A percentile compares a stretch with the other conserved stretches of the same genome.
phyloP scores from a whole-genome alignment of 2,329 filamentous ascomycete genomes.

The Aspergillaceae sp. region DNA sequence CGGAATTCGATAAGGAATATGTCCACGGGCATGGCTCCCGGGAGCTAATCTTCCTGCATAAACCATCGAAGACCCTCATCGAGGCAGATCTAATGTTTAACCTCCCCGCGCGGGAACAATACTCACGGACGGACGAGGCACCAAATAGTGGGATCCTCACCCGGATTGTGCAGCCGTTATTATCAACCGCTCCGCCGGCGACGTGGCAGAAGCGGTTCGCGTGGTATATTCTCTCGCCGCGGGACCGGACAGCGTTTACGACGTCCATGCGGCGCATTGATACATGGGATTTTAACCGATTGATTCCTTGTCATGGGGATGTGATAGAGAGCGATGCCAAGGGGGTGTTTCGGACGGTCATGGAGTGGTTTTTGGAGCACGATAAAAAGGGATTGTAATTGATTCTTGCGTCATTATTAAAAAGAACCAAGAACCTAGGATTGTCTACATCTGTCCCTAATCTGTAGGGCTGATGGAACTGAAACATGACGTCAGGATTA shows the following conservation, averaged over 20 bases:
- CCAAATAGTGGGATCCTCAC: conserved; percentile 52
- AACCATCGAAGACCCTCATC: conserved; percentile 69
- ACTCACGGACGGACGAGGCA: conserved; percentile 48
- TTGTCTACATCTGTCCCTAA: background rate
- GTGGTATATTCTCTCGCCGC: conserved; percentile 62
- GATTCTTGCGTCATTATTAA: background rate
- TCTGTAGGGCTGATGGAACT: background rate
- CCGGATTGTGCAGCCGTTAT: conserved; percentile 48
- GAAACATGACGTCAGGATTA: background rate
- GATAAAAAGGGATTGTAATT: conserved; percentile 16
- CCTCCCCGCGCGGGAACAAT: conserved; percentile 79
- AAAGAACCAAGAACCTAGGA: too few relatives aligned
- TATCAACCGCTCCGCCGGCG: conserved; percentile 51
- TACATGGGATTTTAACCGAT: conserved; percentile 72
- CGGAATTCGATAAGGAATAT: conserved; percentile 79
- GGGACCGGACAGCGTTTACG: conserved; percentile 60
- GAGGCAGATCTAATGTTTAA: conserved; percentile 91
- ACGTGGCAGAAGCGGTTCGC: conserved; percentile 69
- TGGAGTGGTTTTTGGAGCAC: conserved; percentile 66
- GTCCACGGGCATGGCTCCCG: conserved; percentile 72
- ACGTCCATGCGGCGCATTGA: conserved; percentile 61
- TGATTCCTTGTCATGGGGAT: conserved; percentile 92
- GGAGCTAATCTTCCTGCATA: conserved; percentile 81
- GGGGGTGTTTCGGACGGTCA: conserved; percentile 65
- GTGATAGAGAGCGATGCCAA: conserved; percentile 69